Percentiles rank a stretch among this genome's conserved stretches.
phyloP scores from a whole-genome alignment of 2,329 filamentous ascomycete genomes.

The Colletotrichum tropicicola region DNA sequence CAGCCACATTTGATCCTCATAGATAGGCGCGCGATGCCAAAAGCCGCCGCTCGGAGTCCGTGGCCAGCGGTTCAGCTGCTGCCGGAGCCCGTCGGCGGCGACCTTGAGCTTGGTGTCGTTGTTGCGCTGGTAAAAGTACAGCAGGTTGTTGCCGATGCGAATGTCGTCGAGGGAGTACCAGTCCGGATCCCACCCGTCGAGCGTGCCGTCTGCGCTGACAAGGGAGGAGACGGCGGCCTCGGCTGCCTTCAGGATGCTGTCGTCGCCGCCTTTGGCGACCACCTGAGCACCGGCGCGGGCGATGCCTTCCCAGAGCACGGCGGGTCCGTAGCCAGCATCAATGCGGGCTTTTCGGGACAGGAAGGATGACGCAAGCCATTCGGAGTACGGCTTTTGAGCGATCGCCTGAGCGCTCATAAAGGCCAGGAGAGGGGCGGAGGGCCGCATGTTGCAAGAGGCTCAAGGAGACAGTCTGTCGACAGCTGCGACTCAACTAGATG shows the following conservation, averaged over 20 bases:
- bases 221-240: constrained; percentile 21
- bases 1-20: constrained; percentile 66
- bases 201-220: constrained; percentile 47
- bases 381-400: constrained; percentile 2
- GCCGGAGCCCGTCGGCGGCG: constrained; percentile 55
- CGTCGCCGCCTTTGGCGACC: neutral
- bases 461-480: no score
- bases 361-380: constrained; percentile 24
- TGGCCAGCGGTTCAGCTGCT: constrained; percentile 57
- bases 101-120: constrained; percentile 56
- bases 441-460: neutral
- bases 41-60: constrained; percentile 61
- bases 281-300: constrained; percentile 11
- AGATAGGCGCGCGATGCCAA: constrained; percentile 55
- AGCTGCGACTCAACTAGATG: no score
- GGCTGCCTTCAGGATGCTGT: constrained; percentile 1
- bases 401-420: neutral
- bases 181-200: constrained; percentile 54
- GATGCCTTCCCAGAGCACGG: constrained; percentile 22
- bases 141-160: constrained; percentile 60
- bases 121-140: constrained; percentile 57
- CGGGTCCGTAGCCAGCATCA: constrained; percentile 12
- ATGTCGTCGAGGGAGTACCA: constrained; percentile 63
- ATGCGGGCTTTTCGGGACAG: constrained; percentile 6
- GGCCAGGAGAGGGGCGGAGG: neutral